Conservation (phyloP, 306 rosid genomes). For the Biancaea sappan region DNA sequence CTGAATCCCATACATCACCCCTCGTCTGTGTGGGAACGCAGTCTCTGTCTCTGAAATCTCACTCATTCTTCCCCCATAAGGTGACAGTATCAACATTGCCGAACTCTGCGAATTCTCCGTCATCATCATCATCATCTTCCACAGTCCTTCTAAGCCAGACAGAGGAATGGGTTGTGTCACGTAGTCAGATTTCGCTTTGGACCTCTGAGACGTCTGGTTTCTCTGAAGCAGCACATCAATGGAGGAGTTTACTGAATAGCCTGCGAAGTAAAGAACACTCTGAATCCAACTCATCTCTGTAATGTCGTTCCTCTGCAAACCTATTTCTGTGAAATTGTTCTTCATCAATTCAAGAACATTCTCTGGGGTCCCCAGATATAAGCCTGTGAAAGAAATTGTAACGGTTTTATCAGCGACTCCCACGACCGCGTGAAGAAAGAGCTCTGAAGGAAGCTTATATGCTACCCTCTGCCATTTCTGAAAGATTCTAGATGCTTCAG, state of each 20-base stretch:
- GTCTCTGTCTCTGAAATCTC: slow-evolving; percentile 34
- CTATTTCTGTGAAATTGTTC: slow-evolving; percentile 29
- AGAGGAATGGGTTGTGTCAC: slow-evolving; percentile 32
- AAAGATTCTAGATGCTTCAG: too few relatives aligned
- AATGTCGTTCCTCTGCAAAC: slow-evolving; percentile 16
- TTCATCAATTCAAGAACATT: slow-evolving; percentile 27
- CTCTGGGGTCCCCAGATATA: slow-evolving; percentile 39
- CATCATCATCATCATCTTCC: slow-evolving; percentile 27
- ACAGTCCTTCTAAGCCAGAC: slow-evolving; percentile 32
- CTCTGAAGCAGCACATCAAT: slow-evolving; percentile 34
- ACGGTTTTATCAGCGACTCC: slow-evolving; percentile 23
- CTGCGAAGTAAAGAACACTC: slow-evolving; percentile 27
- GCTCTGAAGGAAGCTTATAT: slow-evolving; percentile 27
- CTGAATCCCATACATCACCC: slow-evolving; percentile 31
- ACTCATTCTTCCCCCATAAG: slow-evolving; percentile 48
- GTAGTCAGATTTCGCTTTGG: slow-evolving; percentile 43
- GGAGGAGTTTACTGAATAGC: not conserved
- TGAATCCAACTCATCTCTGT: slow-evolving; percentile 41
- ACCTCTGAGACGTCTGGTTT: slow-evolving; percentile 20
- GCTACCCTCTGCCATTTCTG: slow-evolving; percentile 38
- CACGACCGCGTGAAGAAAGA: slow-evolving; percentile 30
- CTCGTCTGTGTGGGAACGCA: slow-evolving; percentile 42
- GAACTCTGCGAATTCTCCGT: too few relatives aligned
- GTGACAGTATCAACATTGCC: not conserved
- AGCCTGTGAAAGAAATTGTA: slow-evolving; percentile 22